Evolutionary conservation across 2,329 filamentous ascomycete species (phyloP).

Genomic region (Dactylellina sp.): DNA sequence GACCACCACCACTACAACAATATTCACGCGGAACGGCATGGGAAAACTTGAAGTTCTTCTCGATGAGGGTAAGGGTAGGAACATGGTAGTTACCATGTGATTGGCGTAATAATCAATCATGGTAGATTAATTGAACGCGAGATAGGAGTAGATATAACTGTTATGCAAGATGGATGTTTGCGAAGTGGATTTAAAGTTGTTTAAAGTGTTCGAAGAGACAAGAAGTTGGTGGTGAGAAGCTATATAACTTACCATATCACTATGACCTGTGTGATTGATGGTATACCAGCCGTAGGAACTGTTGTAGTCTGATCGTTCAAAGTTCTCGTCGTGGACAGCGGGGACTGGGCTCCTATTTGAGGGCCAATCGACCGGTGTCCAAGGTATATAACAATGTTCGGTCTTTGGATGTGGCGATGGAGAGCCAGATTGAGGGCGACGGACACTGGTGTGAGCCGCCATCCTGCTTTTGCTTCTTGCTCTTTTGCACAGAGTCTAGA

Average conservation of each 20-base stretch:
- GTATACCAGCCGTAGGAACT: slow-evolving; percentile 45
- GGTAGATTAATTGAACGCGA: not conserved
- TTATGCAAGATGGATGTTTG: slow-evolving; percentile 12
- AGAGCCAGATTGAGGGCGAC: slow-evolving; percentile 25
- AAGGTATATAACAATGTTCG: slow-evolving; percentile 47
- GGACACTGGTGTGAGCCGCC: slow-evolving; percentile 30
- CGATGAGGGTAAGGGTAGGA: not conserved
- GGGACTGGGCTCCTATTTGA: slow-evolving; percentile 55
- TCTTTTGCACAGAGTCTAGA: slow-evolving; percentile 30
- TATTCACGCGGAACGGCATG: not conserved
- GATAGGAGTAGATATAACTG: slow-evolving; percentile 27
- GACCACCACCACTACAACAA: not conserved
- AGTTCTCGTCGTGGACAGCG: slow-evolving; percentile 33
- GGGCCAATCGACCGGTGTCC: slow-evolving; percentile 44
- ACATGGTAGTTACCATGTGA: no score
- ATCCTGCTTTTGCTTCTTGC: slow-evolving; percentile 45
- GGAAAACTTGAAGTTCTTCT: no score
- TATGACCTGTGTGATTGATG: slow-evolving; percentile 41
- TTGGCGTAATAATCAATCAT: no score
- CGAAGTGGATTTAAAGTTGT: slow-evolving; percentile 18
- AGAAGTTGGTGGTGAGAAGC: slow-evolving; percentile 30
- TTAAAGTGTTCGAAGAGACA: slow-evolving; percentile 10
- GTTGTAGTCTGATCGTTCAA: slow-evolving; percentile 51
- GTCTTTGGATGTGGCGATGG: slow-evolving; percentile 41
- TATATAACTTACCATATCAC: slow-evolving; percentile 56